Conservation (phyloP, 306 rosid genomes). For the Castanospermum australe region DNA sequence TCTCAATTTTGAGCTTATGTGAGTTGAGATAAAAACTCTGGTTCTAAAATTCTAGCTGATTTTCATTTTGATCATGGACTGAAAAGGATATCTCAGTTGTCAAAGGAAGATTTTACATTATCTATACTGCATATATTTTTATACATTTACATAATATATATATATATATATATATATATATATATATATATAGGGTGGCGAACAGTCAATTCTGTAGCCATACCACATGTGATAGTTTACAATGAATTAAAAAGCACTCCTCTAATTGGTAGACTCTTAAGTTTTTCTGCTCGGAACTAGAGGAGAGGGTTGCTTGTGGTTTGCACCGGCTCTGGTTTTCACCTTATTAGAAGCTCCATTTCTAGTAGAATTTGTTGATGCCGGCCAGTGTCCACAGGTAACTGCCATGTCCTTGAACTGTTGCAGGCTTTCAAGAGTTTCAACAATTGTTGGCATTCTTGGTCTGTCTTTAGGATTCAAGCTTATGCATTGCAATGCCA, state of each 20-base stretch:
- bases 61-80: slow-evolving; percentile 5
- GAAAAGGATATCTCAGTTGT: background rate
- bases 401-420: slow-evolving; percentile 90
- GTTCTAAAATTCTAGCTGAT: background rate
- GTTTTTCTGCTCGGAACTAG: slow-evolving; percentile 33
- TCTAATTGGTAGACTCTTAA: slow-evolving; percentile 26
- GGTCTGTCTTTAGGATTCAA: slow-evolving; percentile 90
- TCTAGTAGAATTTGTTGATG: slow-evolving; percentile 52
- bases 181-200: slow-evolving; percentile 29
- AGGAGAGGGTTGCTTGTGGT: slow-evolving; percentile 44
- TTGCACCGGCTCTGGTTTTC: slow-evolving; percentile 42
- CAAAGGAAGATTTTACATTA: slow-evolving; percentile 25
- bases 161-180: background rate
- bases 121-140: slow-evolving; percentile 27
- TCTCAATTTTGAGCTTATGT: background rate
- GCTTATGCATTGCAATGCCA: slow-evolving; percentile 72
- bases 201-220: slow-evolving; percentile 22
- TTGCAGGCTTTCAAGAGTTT: slow-evolving; percentile 71
- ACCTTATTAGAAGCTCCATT: slow-evolving; percentile 54
- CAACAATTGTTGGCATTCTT: slow-evolving; percentile 70
- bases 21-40: background rate
- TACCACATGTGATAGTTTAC: slow-evolving; percentile 30
- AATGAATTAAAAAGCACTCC: slow-evolving; percentile 21
- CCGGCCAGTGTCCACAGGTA: slow-evolving; percentile 80
- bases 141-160: slow-evolving; percentile 30